phyloP scores from a whole-genome alignment of 768 basidiomycete genomes.

The Multifurca ochricompacta region DNA sequence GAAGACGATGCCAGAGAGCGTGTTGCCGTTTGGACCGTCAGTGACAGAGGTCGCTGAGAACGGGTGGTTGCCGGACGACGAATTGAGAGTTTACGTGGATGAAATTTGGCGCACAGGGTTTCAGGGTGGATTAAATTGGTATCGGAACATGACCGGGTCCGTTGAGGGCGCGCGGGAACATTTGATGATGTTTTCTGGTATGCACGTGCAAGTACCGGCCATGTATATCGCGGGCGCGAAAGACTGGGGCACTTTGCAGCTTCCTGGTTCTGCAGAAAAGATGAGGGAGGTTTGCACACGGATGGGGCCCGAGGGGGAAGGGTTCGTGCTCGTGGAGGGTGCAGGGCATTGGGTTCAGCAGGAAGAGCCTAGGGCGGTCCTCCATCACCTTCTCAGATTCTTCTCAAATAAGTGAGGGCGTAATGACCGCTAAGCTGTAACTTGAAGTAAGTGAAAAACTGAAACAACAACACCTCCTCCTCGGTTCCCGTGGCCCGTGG shows the following conservation, averaged over 20 bases:
- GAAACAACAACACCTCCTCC: neutral
- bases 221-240: constrained; percentile 48
- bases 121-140: constrained; percentile 55
- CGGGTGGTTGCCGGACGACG: constrained; percentile 43
- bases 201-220: constrained; percentile 42
- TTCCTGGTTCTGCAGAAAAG: constrained; percentile 43
- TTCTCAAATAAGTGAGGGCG: no score
- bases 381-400: constrained; percentile 36
- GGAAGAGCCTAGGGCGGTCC: constrained; percentile 40
- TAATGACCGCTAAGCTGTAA: no score
- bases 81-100: constrained; percentile 41
- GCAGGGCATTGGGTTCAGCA: constrained; percentile 64
- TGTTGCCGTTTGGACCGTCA: constrained; percentile 32
- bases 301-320: constrained; percentile 31
- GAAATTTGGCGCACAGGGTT: constrained; percentile 49
- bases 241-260: constrained; percentile 58
- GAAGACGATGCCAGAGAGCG: constrained; percentile 46
- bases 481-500: no score
- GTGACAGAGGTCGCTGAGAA: constrained; percentile 25
- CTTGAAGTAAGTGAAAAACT: no score
- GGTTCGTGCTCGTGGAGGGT: constrained; percentile 44
- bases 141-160: constrained; percentile 32
- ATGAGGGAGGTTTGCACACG: constrained; percentile 21
- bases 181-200: constrained; percentile 39
- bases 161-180: constrained; percentile 30